These are phyloP conservation scores for Pyrenophora seminiperda DNA, from an alignment of 2,329 filamentous ascomycete species.

Conservation along the genomic window DNA sequence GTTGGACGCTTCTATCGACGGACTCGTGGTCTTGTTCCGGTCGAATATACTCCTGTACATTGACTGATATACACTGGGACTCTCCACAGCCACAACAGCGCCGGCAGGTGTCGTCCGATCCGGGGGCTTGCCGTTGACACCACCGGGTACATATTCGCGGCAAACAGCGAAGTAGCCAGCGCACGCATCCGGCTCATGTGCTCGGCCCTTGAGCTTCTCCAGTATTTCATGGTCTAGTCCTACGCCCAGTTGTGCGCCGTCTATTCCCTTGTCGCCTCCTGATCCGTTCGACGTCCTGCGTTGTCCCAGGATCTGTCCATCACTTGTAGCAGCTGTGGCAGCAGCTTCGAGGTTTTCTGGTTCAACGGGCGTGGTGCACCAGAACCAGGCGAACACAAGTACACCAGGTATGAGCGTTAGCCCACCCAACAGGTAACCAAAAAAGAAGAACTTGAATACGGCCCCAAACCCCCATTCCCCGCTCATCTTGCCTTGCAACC, in stretches of 20 bases:
- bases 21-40: conserved; percentile 64
- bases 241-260: conserved; percentile 21
- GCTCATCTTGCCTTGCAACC: conserved; percentile 31
- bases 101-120: conserved; percentile 83
- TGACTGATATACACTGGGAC: conserved; percentile 93
- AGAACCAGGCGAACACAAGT: conserved; percentile 26
- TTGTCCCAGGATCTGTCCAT: neutral
- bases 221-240: conserved; percentile 32
- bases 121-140: conserved; percentile 89
- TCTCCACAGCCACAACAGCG: conserved; percentile 76
- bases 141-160: conserved; percentile 87
- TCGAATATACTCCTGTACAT: conserved; percentile 98
- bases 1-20: conserved; percentile 60
- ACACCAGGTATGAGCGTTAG: conserved; percentile 29
- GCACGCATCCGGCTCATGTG: conserved; percentile 75
- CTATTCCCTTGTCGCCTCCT: conserved; percentile 15
- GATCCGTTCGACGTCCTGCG: conserved; percentile 22
- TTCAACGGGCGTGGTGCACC: conserved; percentile 23
- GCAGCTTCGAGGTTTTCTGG: conserved; percentile 9
- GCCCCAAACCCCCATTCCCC: conserved; percentile 34
- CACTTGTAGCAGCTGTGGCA: neutral
- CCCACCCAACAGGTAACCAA: conserved; percentile 34
- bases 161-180: conserved; percentile 96
- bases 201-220: conserved; percentile 29
- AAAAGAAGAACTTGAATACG: conserved; percentile 33